Evolutionary conservation across 1,284 basidiomycete genomes (phyloP).

Genomic region (Apiotrichum mycotoxinovorans): DNA sequence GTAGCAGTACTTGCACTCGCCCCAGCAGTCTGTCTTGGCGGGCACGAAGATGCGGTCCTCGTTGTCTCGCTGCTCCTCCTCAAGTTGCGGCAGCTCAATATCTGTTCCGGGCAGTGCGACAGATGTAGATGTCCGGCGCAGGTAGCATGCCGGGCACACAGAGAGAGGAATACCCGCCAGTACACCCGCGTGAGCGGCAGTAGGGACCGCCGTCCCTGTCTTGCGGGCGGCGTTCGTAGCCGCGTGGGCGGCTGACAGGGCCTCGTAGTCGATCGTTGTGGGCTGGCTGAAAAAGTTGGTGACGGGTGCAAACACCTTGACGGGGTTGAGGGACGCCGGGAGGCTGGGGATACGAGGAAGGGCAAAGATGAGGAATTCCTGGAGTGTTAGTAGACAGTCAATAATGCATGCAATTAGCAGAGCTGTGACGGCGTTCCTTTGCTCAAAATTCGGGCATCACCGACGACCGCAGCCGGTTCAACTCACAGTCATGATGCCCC

Average conservation of each 20-base stretch:
- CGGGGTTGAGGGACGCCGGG: slow-evolving; percentile 55
- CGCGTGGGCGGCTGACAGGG: slow-evolving; percentile 11
- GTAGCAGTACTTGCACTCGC: slow-evolving; percentile 81
- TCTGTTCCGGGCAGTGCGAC: slow-evolving; percentile 27
- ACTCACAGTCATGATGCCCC: slow-evolving; percentile 93
- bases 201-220: slow-evolving; percentile 4
- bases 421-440: too few species aligned
- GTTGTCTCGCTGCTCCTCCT: slow-evolving; percentile 13
- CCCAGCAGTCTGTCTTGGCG: slow-evolving; percentile 48
- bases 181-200: slow-evolving; percentile 35
- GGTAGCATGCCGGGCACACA: slow-evolving; percentile 53
- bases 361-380: slow-evolving; percentile 95
- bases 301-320: slow-evolving; percentile 48
- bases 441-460: too few species aligned
- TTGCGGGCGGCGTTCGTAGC: slow-evolving; percentile 16
- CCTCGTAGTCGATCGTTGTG: slow-evolving; percentile 29
- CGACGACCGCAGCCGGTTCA: not conserved
- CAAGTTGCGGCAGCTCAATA: slow-evolving; percentile 16
- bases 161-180: slow-evolving; percentile 40
- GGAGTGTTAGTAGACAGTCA: slow-evolving; percentile 7
- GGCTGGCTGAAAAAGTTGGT: slow-evolving; percentile 26
- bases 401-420: too few species aligned
- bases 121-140: slow-evolving; percentile 26
- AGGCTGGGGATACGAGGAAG: slow-evolving; percentile 74
- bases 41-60: slow-evolving; percentile 46